A percentile compares a stretch with the other conserved stretches of the same genome.
Evolutionary conservation across 768 basidiomycete species (phyloP).

Genomic region (Panaeolus cyanescens): DNA sequence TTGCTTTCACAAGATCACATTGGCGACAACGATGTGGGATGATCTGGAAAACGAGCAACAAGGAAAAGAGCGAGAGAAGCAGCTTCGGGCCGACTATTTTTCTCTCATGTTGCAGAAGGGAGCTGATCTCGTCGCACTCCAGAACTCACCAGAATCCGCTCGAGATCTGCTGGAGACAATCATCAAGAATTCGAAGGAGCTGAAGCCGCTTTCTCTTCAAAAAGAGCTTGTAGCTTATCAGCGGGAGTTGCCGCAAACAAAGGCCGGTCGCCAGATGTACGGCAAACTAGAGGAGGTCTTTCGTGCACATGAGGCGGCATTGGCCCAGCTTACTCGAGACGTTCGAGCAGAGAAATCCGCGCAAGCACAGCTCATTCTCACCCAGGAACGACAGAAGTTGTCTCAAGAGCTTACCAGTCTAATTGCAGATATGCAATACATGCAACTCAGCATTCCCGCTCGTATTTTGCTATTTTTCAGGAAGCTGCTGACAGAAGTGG

Average conservation of each 20-base stretch:
- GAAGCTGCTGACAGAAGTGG: too few relatives aligned
- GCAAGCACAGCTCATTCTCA: not conserved
- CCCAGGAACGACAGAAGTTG: not conserved
- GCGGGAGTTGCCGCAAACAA: constrained; percentile 1
- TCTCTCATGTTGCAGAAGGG: constrained; percentile 4
- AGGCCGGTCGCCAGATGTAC: not conserved
- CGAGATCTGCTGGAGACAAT: not conserved
- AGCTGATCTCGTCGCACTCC: constrained; percentile 5
- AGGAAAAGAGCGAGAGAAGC: not conserved
- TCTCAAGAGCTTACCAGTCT: not conserved
- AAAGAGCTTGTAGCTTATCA: not conserved
- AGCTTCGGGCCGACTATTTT: constrained; percentile 1
- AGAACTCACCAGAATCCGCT: not conserved
- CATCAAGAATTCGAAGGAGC: not conserved
- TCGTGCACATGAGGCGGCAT: not conserved
- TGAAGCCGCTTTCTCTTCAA: not conserved
- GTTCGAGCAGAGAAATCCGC: not conserved
- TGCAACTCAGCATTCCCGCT: not conserved
- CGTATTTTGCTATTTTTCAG: not conserved
- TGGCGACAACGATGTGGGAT: constrained; percentile 12
- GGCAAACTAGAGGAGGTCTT: not conserved
- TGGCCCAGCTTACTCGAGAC: not conserved
- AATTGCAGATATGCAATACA: not conserved
- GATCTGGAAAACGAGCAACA: not conserved
- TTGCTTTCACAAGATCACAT: constrained; percentile 4